These are phyloP conservation scores for Fistulinella staudtii DNA, from an alignment of 1,284 basidiomycete genomes.

Conservation along the genomic window DNA sequence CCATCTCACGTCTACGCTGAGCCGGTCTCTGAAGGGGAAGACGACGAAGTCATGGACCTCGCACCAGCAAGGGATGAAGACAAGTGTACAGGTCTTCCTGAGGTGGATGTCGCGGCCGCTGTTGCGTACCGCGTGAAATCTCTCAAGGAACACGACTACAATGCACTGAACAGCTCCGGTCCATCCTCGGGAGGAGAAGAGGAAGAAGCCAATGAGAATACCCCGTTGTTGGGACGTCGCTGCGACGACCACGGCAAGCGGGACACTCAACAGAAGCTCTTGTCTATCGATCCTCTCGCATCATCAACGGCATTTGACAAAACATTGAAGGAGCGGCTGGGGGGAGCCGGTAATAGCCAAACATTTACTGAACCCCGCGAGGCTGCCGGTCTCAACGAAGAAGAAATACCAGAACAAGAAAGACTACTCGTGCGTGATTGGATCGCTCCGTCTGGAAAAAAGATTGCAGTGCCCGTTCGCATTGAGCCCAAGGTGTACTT, in stretches of 20 bases:
- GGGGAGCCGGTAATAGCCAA: slow-evolving; percentile 35
- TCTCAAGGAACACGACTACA: slow-evolving; percentile 49
- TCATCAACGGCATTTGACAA: slow-evolving; percentile 80
- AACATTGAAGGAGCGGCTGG: slow-evolving; percentile 63
- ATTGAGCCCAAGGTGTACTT: slow-evolving; percentile 99
- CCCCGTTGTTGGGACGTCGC: slow-evolving; percentile 37
- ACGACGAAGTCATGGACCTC: slow-evolving; percentile 71
- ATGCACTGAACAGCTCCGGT: slow-evolving; percentile 10
- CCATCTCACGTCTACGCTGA: slow-evolving; percentile 71
- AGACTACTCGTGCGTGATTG: slow-evolving; percentile 69
- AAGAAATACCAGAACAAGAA: slow-evolving; percentile 43
- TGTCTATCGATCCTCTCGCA: slow-evolving; percentile 83
- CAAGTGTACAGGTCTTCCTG: slow-evolving; percentile 70
- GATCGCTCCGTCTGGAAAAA: slow-evolving; percentile 83
- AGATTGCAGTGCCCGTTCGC: slow-evolving; percentile 88
- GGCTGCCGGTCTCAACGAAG: slow-evolving; percentile 40
- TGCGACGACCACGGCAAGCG: slow-evolving; percentile 18
- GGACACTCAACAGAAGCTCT: slow-evolving; percentile 36
- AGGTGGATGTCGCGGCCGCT: slow-evolving; percentile 70
- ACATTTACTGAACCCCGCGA: slow-evolving; percentile 38
- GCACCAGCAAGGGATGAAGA: slow-evolving; percentile 75
- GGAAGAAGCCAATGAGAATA: slow-evolving; percentile 39
- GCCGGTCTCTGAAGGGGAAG: slow-evolving; percentile 88
- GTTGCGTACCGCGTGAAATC: slow-evolving; percentile 79
- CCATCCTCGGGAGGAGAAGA: slow-evolving; percentile 22